Evolutionary conservation across 2,329 filamentous ascomycete species (phyloP).

Genomic region (Phyllosticta citribraziliensis): DNA sequence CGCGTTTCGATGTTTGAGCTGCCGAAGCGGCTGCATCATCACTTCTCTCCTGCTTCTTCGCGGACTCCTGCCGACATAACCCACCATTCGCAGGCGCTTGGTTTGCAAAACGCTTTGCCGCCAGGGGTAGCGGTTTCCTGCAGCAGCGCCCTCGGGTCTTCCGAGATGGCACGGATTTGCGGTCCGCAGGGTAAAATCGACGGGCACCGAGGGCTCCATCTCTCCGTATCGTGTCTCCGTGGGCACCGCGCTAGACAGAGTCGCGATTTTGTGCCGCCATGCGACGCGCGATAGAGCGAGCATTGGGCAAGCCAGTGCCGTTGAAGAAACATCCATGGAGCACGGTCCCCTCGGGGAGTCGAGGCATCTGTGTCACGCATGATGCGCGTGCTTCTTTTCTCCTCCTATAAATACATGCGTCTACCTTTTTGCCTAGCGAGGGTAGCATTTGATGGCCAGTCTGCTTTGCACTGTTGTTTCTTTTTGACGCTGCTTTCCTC

Average conservation of each 20-base stretch:
- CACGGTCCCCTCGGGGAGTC: not conserved
- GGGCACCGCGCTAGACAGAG: not conserved
- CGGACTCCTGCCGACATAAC: too few species aligned
- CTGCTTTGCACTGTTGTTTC: not conserved
- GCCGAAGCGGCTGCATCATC: not conserved
- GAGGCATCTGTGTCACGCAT: not conserved
- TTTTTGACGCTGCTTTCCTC: not conserved
- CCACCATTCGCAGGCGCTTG: too few species aligned
- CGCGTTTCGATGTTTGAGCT: not conserved
- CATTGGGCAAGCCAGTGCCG: not conserved
- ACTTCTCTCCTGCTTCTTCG: not conserved
- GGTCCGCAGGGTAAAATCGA: too few species aligned
- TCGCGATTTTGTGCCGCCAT: not conserved
- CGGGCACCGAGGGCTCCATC: too few species aligned
- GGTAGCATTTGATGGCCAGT: not conserved
- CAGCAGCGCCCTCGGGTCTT: too few species aligned
- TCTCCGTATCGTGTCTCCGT: not conserved
- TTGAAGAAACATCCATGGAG: not conserved
- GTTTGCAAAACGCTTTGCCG: too few species aligned
- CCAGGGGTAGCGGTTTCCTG: too few species aligned
- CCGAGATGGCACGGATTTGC: too few species aligned
- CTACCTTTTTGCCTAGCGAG: not conserved
- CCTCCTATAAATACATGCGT: not conserved
- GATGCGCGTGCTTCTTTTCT: not conserved
- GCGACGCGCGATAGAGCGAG: not conserved